Evolutionary conservation across 768 basidiomycete genomes (phyloP).

Genomic region (Suillus placidus): DNA sequence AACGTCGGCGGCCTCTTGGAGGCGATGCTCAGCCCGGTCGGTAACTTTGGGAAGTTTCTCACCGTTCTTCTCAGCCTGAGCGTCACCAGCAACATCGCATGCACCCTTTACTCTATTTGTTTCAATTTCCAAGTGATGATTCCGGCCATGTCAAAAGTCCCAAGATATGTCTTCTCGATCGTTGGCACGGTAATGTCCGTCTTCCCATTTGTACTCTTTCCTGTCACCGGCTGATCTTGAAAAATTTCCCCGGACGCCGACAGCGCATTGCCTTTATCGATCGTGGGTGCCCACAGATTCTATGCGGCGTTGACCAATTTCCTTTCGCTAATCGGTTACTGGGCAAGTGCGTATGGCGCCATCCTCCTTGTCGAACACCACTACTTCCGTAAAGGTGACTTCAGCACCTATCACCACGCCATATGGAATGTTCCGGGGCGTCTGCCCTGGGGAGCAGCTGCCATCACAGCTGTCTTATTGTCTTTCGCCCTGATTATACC

Average conservation of each 20-base stretch:
- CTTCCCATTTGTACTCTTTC: background rate
- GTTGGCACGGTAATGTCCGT: constrained; percentile 68
- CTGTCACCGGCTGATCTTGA: constrained; percentile 15
- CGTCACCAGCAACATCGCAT: constrained; percentile 79
- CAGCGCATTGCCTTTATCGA: constrained; percentile 68
- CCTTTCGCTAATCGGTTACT: constrained; percentile 71
- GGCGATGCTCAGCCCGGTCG: constrained; percentile 62
- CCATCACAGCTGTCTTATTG: constrained; percentile 50
- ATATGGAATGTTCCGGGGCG: constrained; percentile 53
- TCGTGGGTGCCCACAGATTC: constrained; percentile 70
- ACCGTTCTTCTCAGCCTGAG: constrained; percentile 74
- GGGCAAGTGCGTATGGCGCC: constrained; percentile 57
- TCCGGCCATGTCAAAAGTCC: constrained; percentile 58
- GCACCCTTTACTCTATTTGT: constrained; percentile 80
- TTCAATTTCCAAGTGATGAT: constrained; percentile 73
- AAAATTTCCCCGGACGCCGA: background rate
- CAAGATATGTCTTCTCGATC: constrained; percentile 70
- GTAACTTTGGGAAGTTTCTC: constrained; percentile 71
- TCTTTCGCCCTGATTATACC: constrained; percentile 62
- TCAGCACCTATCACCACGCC: constrained; percentile 48
- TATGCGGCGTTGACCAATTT: constrained; percentile 65
- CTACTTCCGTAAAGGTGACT: constrained; percentile 57
- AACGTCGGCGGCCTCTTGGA: constrained; percentile 66
- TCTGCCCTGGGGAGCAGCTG: constrained; percentile 68
- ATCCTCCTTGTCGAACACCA: constrained; percentile 70